Conservation (phyloP, 2,329 filamentous ascomycete species). For the Claviceps monticola region DNA sequence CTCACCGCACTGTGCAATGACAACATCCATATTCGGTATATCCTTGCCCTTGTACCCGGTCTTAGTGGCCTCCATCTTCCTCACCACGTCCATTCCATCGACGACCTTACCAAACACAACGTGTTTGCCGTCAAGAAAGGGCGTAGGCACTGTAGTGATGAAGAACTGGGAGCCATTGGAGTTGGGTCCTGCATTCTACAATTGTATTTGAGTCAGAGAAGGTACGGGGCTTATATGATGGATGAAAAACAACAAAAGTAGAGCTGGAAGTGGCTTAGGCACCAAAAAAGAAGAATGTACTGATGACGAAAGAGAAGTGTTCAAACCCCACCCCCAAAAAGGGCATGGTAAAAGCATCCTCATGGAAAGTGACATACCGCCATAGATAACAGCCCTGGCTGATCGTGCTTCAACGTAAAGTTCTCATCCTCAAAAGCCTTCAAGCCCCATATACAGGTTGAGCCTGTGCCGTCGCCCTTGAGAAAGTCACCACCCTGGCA, state of each 20-base stretch:
- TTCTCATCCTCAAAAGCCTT: slow-evolving; percentile 84
- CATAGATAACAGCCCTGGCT: slow-evolving; percentile 78
- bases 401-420: slow-evolving; percentile 66
- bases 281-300: neutral
- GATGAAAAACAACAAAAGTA: neutral
- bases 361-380: slow-evolving; percentile 47
- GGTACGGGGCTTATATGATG: neutral
- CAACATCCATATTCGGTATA: slow-evolving; percentile 71
- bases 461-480: slow-evolving; percentile 84
- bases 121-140: slow-evolving; percentile 84
- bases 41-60: slow-evolving; percentile 63
- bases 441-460: slow-evolving; percentile 74
- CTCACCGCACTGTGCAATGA: slow-evolving; percentile 79
- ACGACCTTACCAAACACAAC: slow-evolving; percentile 89
- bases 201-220: neutral
- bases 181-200: slow-evolving; percentile 74
- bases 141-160: slow-evolving; percentile 78
- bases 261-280: neutral
- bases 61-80: slow-evolving; percentile 84
- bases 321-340: no score
- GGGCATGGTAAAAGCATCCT: neutral
- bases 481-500: slow-evolving; percentile 94
- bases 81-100: slow-evolving; percentile 80
- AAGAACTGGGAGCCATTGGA: slow-evolving; percentile 97
- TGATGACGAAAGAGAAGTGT: no score